Conservation (phyloP, 257 asterid genomes). For the Solanum rostratum region DNA sequence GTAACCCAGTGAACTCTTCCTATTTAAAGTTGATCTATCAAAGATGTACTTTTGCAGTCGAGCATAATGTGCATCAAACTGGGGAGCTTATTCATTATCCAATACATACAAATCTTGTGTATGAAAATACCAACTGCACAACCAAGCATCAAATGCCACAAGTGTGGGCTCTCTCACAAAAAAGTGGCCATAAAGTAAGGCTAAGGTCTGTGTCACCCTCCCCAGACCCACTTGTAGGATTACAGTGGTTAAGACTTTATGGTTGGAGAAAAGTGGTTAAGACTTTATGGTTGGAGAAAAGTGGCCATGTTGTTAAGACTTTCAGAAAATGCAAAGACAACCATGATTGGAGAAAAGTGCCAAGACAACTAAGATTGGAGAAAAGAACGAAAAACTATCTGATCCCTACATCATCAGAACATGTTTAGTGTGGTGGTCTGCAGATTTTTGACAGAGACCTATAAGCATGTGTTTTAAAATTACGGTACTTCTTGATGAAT, state of each 20-base stretch:
- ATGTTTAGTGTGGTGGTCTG: not conserved
- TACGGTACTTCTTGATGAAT: not conserved
- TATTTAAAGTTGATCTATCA: not conserved
- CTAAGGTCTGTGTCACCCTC: not conserved
- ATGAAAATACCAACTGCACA: not conserved
- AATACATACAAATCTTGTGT: not conserved
- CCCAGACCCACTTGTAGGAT: not conserved
- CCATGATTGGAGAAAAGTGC: not conserved
- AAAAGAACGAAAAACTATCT: not conserved
- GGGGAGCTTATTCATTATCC: not conserved
- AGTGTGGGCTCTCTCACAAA: not conserved
- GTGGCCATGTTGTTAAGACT: not conserved
- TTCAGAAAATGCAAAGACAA: not conserved
- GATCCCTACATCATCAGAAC: not conserved
- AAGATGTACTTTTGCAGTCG: not conserved
- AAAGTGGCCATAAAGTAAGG: not conserved
- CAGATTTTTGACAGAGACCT: not conserved
- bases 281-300: not conserved
- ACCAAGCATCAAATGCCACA: not conserved
- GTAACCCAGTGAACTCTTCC: not conserved
- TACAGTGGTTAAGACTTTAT: not conserved
- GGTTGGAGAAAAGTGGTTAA: not conserved
- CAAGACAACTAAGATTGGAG: not conserved
- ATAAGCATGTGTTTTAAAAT: not conserved
- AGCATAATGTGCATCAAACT: not conserved